Evolutionary conservation across 1,139 yeast species (phyloP), one percentile per base, ranked within the genome.

Genomic region (Blastobotrys proliferans): DNA sequence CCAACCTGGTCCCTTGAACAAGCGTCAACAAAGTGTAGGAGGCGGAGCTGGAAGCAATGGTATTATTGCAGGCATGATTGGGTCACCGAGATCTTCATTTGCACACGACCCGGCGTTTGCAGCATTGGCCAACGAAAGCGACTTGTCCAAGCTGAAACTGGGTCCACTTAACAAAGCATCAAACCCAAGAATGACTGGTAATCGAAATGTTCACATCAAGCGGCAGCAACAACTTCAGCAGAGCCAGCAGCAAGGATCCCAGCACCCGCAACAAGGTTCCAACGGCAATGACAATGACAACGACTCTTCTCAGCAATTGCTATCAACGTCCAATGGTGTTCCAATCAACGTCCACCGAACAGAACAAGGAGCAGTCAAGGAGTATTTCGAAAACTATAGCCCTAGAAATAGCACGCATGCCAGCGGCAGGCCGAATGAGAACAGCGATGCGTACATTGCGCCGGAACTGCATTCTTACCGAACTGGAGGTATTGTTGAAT

Each of bases 1-100:
- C 26, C 80, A 80, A 51, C 96, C 96, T 1, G 95, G 95, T 2
- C 96, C 96, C 0, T 69, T 87, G 50, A 73, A 85, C 14, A 83
- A 82, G 60, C 71, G 88, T 14, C 28, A 27, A 14, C 13, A 30
- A 14, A 17, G 21, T 30, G 13, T 14, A 5, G 13, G 14, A 10
- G 30, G n/a, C 13, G n/a, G n/a, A n/a, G n/a, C n/a, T n/a, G n/a
- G n/a, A n/a, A n/a, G n/a, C n/a, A n/a, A n/a, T n/a, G n/a, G n/a
- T n/a, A n/a, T n/a, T n/a, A n/a, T n/a, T n/a, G n/a, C n/a, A n/a
- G n/a, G 8, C 33, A 26, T 17, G 32, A 31, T 34, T 16, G n/a
- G 21, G 6, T 40, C 47, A 4, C 43, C 45, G 17, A 40, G 58
- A 9, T 26, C 46, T 6, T 51, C 60, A 8, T 39, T 54, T 17